These are phyloP conservation scores for Elongisporangium senticosum DNA, from an alignment of 352 stramenopile species.

Conservation along the genomic window DNA sequence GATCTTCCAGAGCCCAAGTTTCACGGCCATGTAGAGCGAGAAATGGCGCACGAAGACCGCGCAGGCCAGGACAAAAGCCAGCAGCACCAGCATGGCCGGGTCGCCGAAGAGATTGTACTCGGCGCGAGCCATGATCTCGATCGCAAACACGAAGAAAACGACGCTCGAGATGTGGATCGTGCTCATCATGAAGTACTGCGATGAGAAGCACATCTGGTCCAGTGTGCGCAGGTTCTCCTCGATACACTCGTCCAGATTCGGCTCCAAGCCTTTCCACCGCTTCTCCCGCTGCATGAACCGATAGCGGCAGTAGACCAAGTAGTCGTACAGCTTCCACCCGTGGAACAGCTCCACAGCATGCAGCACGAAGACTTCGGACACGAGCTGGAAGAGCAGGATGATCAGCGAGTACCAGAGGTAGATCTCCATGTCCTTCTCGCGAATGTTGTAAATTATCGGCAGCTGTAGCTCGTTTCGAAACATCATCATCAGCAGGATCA, in stretches of 20 bases:
- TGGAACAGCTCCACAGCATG: slow-evolving; percentile 96
- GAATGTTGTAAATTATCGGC: slow-evolving; percentile 94
- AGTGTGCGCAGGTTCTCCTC: slow-evolving; percentile 93
- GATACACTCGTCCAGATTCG: slow-evolving; percentile 96
- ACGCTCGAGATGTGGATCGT: slow-evolving; percentile 92
- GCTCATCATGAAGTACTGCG: slow-evolving; percentile 98
- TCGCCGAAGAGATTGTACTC: slow-evolving; percentile 97
- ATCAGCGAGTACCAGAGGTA: slow-evolving; percentile 95
- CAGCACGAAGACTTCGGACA: slow-evolving; percentile 94
- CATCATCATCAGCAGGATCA: slow-evolving; percentile 94
- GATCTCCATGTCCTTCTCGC: slow-evolving; percentile 97
- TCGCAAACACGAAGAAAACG: slow-evolving; percentile 92
- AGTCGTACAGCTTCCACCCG: slow-evolving; percentile 98
- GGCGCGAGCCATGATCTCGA: slow-evolving; percentile 94
- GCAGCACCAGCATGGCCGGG: slow-evolving; percentile 82
- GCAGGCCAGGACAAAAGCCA: slow-evolving; percentile 58
- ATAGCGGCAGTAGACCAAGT: slow-evolving; percentile 95
- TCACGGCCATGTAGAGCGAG: slow-evolving; percentile 79
- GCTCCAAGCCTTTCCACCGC: slow-evolving; percentile 95
- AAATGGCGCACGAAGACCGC: slow-evolving; percentile 61
- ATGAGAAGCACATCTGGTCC: slow-evolving; percentile 97
- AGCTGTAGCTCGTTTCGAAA: slow-evolving; percentile 93
- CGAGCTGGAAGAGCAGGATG: slow-evolving; percentile 94
- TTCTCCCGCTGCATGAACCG: slow-evolving; percentile 94
- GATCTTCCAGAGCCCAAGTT: slow-evolving; percentile 93